These are phyloP conservation scores for Castanopsis chinensis DNA, from an alignment of 306 rosid species.

Conservation along the genomic window DNA sequence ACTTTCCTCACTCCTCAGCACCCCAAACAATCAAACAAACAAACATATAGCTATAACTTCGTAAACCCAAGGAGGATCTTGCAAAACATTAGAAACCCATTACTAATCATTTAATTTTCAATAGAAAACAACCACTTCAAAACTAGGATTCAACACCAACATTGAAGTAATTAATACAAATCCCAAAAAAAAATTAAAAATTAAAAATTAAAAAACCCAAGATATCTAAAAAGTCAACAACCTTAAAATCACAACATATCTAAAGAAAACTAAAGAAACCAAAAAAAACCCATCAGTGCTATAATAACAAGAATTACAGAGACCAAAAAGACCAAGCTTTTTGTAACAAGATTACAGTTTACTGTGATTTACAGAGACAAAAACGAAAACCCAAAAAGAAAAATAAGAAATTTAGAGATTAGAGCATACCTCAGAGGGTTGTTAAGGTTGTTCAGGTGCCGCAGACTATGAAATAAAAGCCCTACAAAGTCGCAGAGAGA, in stretches of 20 bases:
- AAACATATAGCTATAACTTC: not conserved
- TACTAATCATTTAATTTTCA: not conserved
- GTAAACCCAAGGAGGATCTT: not conserved
- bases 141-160: too few species aligned
- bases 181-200: not conserved
- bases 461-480: not conserved
- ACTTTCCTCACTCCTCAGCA: not conserved
- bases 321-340: not conserved
- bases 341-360: not conserved
- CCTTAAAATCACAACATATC: not conserved
- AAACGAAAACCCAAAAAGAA: not conserved
- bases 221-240: not conserved
- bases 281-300: not conserved
- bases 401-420: not conserved
- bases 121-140: not conserved
- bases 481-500: not conserved
- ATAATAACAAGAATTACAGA: not conserved
- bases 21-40: not conserved
- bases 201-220: not conserved
- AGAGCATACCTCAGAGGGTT: not conserved
- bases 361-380: too few species aligned
- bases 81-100: not conserved
- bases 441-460: not conserved
- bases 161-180: not conserved
- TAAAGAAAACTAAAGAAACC: not conserved